phyloP scores from a whole-genome alignment of 345 rosid species.

The Iberis pinnata region DNA sequence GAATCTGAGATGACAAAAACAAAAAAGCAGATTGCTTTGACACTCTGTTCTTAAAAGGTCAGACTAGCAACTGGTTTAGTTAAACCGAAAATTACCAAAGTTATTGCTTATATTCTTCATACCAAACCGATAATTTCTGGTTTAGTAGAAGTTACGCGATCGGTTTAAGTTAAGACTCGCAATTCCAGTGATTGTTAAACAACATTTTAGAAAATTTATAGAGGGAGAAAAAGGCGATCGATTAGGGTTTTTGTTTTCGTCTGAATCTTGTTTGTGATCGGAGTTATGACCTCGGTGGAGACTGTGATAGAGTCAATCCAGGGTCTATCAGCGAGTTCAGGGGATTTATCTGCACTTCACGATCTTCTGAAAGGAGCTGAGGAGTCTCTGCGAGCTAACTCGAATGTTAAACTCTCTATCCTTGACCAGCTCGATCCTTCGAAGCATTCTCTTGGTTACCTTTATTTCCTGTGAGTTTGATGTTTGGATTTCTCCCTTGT shows the following conservation, averaged over 20 bases:
- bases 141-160: background rate
- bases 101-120: too few relatives aligned
- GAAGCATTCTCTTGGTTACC: constrained; percentile 68
- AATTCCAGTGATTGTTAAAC: background rate
- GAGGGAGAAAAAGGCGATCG: constrained; percentile 32
- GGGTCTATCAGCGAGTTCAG: constrained; percentile 43
- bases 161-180: too few relatives aligned
- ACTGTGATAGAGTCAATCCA: constrained; percentile 52
- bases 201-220: background rate
- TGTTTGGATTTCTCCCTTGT: constrained; percentile 3
- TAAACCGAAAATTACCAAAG: constrained; percentile 9
- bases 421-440: constrained; percentile 68
- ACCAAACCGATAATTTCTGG: background rate
- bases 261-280: constrained; percentile 2
- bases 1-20: constrained; percentile 17
- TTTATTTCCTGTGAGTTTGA: constrained; percentile 50
- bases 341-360: constrained; percentile 47
- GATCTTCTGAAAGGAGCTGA: constrained; percentile 43
- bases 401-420: constrained; percentile 35
- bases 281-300: constrained; percentile 41
- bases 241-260: constrained; percentile 23
- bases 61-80: background rate
- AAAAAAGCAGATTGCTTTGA: constrained; percentile 22
- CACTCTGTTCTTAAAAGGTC: constrained; percentile 16
- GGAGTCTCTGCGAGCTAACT: constrained; percentile 43